Base-by-base conservation (phyloP, 352 stramenopile species). In the Globisporangium irregulare region DNA sequence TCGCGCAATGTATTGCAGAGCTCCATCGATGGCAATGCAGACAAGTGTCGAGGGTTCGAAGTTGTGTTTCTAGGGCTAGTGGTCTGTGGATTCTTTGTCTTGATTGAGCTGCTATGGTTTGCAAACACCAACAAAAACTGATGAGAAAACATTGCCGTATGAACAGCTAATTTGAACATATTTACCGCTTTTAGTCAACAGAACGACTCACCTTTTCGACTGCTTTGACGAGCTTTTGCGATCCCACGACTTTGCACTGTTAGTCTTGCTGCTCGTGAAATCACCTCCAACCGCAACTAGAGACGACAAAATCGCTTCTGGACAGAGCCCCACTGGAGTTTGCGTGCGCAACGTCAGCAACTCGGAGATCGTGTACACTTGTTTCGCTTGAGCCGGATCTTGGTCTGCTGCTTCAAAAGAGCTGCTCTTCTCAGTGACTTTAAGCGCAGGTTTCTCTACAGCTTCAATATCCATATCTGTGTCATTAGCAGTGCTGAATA, bases 301-400 rank as follows among this genome's bases (percentile, higher is more conserved):
- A 38, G 53, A 68, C 20, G 63, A 29, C 20, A 61, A n/a, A n/a
- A 68, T 55, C 34, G 53, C 63, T 25, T 38, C 22, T 9, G 64
- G 64, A 36, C 64, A 70, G 20, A 36, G 24, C 20, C 9, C 20
- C 32, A 53, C 15, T 32, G 20, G n/a, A 8, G 9, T 38, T 51
- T 41, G 6, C n/a, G 4, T 10, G 9, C 66, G 66, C 34, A 71
- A 36, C 3, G 27, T n/a, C 24, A 66, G 60, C 46, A 71, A 22
- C 58, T 54, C 50, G 8, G 50, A n/a, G 51, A 71, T 65, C 48
- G 66, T 51, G 66, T 71, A 71, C 58, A 34, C n/a, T 41, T 34
- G 59, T 54, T 66, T 66, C 9, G 5, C 27, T 41, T 24, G 43
- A 12, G 10, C 43, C 4, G 18, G 43, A 51, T 12, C 18, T 51